Base-by-base conservation (phyloP, 805 yeast species). In the Tetrapisispora iriomotensis region DNA sequence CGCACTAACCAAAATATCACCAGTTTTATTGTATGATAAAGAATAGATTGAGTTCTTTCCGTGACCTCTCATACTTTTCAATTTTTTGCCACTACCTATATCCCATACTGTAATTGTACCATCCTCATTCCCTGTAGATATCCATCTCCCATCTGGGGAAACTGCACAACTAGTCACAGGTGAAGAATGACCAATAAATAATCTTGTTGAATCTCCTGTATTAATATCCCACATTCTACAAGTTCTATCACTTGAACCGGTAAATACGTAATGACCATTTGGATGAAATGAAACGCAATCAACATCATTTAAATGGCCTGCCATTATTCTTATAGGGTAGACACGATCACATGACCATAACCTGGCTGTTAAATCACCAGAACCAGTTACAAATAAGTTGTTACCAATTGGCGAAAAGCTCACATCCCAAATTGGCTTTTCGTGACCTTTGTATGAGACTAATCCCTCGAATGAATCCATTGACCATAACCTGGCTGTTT, bases 331-430 rank as follows among this genome's bases (percentile, higher is more conserved):
- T 51, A 92, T 68, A 26, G 98, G 96, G 58, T 92, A 87, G 33
- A 92, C 86, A 61, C 92, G 98, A 60, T 92, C 98, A 50, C 95
- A 86, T 19, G 95, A 86, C 98, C 98, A 92, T 40, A 92, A 68
- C 45, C 96, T 73, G 1, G 97, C 97, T 0, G 98, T 92, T 59
- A 87, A 96, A 57, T 92, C 98, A 56, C 87, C 95, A 2, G 96
- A 85, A 0, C 92, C 96, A 0, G 96, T 87, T 13, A 92, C 96
- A 62, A 92, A 92, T 63, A 92, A 92, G 62, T 90, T 38, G 63
- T 90, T 97, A 7, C 98, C 97, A 50, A 82, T 66, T 2, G 98
- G 97, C 2, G 95, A 79, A 54, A 85, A 90, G 50, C 81, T 75
- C 6, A 92, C 96, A 58, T 92, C 97, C 98, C 98, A 92, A 20